A percentile compares a stretch with the other conserved stretches of the same genome.
Evolutionary conservation across 371 early-diverging fungal species (phyloP).

Genomic region (Entomophthora muscae): DNA sequence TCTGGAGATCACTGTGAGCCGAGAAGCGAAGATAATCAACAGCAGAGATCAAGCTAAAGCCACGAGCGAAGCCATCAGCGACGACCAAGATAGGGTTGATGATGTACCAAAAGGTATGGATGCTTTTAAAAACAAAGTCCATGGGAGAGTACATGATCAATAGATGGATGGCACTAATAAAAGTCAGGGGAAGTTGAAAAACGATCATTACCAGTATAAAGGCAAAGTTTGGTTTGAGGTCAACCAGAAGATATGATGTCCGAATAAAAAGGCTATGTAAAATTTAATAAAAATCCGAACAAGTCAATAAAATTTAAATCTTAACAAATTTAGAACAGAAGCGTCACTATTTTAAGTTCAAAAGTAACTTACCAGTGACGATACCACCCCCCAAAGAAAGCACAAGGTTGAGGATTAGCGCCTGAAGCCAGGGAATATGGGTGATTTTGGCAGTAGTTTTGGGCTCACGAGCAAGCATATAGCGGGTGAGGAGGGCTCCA

Average conservation of each 20-base stretch:
- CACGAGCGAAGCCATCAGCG: slow-evolving; percentile 2
- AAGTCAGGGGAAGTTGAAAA: background rate
- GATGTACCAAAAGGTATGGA: background rate
- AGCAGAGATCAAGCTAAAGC: background rate
- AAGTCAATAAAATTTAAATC: background rate
- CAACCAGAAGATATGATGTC: slow-evolving; percentile 6
- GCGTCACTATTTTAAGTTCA: too few species aligned
- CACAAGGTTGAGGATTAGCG: slow-evolving; percentile 1
- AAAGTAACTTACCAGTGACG: slow-evolving; percentile 6
- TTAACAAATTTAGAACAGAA: background rate
- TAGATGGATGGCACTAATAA: slow-evolving; percentile 5
- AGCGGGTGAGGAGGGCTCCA: background rate
- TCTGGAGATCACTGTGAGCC: background rate
- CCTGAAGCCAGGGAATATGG: slow-evolving; percentile 6
- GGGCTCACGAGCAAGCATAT: background rate
- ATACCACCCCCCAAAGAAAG: slow-evolving; percentile 7
- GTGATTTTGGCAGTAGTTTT: background rate
- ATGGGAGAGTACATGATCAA: slow-evolving; percentile 1
- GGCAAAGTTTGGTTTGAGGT: slow-evolving; percentile 5
- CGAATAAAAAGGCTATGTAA: slow-evolving; percentile 5
- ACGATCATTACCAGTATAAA: background rate
- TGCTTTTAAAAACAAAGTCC: background rate
- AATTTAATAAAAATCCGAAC: background rate
- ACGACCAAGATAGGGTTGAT: slow-evolving; percentile 7
- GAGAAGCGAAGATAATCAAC: background rate